Base-by-base conservation (phyloP, 2,329 filamentous ascomycete species). In the Geoglossum cookeanum region DNA sequence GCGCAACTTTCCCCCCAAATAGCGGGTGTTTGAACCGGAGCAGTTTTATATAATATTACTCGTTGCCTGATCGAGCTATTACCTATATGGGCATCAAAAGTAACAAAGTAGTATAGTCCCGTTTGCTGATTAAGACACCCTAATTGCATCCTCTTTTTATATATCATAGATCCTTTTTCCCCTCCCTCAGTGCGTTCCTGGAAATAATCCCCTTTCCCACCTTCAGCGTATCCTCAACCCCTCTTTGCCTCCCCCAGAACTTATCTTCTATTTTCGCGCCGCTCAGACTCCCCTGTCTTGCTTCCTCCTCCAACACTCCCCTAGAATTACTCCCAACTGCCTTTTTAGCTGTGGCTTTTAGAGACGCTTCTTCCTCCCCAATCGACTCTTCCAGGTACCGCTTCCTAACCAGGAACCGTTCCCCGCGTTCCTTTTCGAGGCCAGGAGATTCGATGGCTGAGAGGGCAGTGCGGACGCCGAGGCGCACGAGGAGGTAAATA, bases 371-470 rank as follows among this genome's bases (percentile, higher is more conserved):
- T 35, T 79, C 74, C 58, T 79, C 70, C 0, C 78, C 81, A 11
- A 89, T 69, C 29, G 78, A 85, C 64, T 90, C 84, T 59, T 88
- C 79, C 1, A 97, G 76, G 57, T 89, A 81, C 62, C 79, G 80
- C 72, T 88, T 91, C 61, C 91, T 81, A 66, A 92, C 81, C 53
- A 84, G 69, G 69, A 84, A 97, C 27, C 87, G 78, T 67, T 95
- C 87, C 3, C 81, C 81, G 13, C 85, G 79, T 70, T 94, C 90
- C 68, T 88, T 89, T 64, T 94, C 87, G 58, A 90, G 74, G 0
- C 89, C 90, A 0, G 87, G 87, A 52, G 84, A 90, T 64, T 97
- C 90, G 56, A 96, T 72, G 68, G 89, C 92, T 59, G 75, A 75
- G 63, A 98, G 79, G 3, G 83, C 81, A 56, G 81, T 78, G 45